Evolutionary conservation across 2,329 filamentous ascomycete genomes (phyloP).

Genomic region (Fusarium sambucinum): DNA sequence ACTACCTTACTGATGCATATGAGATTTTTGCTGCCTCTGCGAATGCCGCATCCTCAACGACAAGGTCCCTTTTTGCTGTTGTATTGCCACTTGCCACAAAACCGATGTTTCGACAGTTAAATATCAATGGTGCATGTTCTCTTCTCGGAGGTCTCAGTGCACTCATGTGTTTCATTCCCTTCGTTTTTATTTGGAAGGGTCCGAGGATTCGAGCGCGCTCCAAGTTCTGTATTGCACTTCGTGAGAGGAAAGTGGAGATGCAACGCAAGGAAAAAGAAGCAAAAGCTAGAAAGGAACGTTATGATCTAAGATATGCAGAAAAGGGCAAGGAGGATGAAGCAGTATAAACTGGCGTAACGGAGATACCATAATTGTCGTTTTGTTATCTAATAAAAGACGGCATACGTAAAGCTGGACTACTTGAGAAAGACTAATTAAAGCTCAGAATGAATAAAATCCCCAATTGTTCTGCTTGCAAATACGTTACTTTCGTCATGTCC

Average conservation of each 20-base stretch:
- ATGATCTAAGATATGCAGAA: constrained; percentile 40
- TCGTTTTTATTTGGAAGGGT: constrained; percentile 67
- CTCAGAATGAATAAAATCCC: constrained; percentile 14
- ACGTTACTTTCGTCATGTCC: not conserved
- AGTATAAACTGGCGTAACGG: constrained; percentile 3
- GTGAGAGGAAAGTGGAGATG: constrained; percentile 63
- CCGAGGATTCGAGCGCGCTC: constrained; percentile 67
- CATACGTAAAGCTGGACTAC: constrained; percentile 11
- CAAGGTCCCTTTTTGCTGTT: constrained; percentile 93
- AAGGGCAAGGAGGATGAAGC: constrained; percentile 29
- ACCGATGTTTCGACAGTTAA: constrained; percentile 62
- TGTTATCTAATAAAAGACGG: constrained; percentile 3
- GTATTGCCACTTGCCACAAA: constrained; percentile 68
- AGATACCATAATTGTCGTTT: not conserved
- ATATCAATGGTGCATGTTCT: constrained; percentile 64
- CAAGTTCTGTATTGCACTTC: constrained; percentile 72
- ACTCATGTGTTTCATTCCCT: constrained; percentile 64
- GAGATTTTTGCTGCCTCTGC: constrained; percentile 77
- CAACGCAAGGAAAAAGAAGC: constrained; percentile 54
- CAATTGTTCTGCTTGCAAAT: not conserved
- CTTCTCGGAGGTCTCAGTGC: constrained; percentile 64
- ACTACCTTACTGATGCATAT: constrained; percentile 77
- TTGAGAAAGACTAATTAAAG: constrained; percentile 4
- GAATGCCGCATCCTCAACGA: constrained; percentile 86
- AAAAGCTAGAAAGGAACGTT: constrained; percentile 48